These are phyloP conservation scores for Adiantum capillusveneris DNA, from an alignment of 75 land plant species.

Conservation along the genomic window DNA sequence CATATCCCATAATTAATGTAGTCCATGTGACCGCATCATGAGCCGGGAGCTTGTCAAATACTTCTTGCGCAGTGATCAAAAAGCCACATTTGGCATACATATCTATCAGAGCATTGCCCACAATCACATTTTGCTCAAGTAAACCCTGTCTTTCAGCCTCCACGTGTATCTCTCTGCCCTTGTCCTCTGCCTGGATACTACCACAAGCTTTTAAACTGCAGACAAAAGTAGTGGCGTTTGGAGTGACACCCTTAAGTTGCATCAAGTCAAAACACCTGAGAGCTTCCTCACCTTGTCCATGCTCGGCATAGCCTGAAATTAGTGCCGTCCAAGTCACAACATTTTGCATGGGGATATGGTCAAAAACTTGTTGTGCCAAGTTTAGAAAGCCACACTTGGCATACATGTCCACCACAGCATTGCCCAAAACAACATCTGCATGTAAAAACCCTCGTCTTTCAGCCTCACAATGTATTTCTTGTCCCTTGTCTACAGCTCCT, in stretches of 20 bases:
- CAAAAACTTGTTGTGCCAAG: constrained; percentile 26
- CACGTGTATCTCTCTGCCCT: constrained; percentile 12
- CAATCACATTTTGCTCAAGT: neutral
- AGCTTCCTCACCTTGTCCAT: constrained; percentile 32
- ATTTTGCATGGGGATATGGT: constrained; percentile 7
- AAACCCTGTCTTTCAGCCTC: neutral
- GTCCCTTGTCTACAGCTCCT: constrained; percentile 3
- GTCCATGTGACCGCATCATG: constrained; percentile 7
- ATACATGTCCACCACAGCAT: constrained; percentile 14
- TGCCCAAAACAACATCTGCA: neutral
- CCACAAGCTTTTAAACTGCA: constrained; percentile 38
- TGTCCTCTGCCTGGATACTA: constrained; percentile 26
- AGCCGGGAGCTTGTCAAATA: constrained; percentile 2
- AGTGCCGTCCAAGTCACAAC: constrained; percentile 29
- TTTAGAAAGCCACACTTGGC: constrained; percentile 29
- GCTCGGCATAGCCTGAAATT: constrained; percentile 36
- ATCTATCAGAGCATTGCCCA: constrained; percentile 8
- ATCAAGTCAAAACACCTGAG: constrained; percentile 21
- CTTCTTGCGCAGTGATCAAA: neutral
- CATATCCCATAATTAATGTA: constrained; percentile 9
- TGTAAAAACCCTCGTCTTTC: neutral
- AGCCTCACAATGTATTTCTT: neutral
- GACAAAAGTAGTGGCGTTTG: constrained; percentile 21
- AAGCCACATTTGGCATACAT: constrained; percentile 20
- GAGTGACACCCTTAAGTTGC: constrained; percentile 18